Evolutionary conservation across 2,329 filamentous ascomycete species (phyloP).

Genomic region (Penicillium verrucosum): DNA sequence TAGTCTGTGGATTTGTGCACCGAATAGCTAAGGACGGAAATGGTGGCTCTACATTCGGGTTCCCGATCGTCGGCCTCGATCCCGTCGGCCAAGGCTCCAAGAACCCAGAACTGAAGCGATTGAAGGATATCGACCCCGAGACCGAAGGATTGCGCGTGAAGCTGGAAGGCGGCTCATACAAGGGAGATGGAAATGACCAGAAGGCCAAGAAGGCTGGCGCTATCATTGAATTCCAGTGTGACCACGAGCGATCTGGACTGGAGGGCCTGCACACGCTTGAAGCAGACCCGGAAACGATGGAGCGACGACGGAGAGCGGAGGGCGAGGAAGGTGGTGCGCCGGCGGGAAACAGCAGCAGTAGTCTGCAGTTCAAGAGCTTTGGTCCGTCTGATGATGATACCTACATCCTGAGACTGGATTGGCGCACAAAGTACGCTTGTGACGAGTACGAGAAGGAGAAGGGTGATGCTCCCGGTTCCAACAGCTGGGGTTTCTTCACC

Average conservation of each 20-base stretch:
- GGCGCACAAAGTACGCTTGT: slow-evolving; percentile 86
- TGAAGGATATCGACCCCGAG: slow-evolving; percentile 64
- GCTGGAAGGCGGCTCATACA: slow-evolving; percentile 58
- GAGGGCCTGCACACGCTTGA: slow-evolving; percentile 50
- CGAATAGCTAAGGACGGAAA: slow-evolving; percentile 48
- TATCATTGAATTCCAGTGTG: slow-evolving; percentile 82
- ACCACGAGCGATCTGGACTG: slow-evolving; percentile 66
- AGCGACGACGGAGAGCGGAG: slow-evolving; percentile 13
- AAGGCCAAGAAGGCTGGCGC: slow-evolving; percentile 60
- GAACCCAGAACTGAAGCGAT: slow-evolving; percentile 62
- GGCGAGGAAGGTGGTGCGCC: slow-evolving; percentile 18
- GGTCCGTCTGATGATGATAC: slow-evolving; percentile 55
- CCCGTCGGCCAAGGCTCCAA: slow-evolving; percentile 46
- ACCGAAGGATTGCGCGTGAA: slow-evolving; percentile 71
- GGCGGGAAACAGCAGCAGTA: slow-evolving; percentile 51
- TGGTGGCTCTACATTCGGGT: slow-evolving; percentile 55
- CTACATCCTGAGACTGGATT: slow-evolving; percentile 70
- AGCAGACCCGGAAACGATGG: slow-evolving; percentile 12
- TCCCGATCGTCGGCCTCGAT: slow-evolving; percentile 73
- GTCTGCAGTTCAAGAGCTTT: slow-evolving; percentile 75
- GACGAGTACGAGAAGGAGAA: slow-evolving; percentile 54
- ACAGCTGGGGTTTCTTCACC: slow-evolving; percentile 91
- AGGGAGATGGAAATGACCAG: slow-evolving; percentile 48
- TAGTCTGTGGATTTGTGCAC: slow-evolving; percentile 73
- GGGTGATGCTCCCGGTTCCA: slow-evolving; percentile 39